Evolutionary conservation across 108 stramenopile genomes (phyloP).

Genomic region (Nitzschia sp.): DNA sequence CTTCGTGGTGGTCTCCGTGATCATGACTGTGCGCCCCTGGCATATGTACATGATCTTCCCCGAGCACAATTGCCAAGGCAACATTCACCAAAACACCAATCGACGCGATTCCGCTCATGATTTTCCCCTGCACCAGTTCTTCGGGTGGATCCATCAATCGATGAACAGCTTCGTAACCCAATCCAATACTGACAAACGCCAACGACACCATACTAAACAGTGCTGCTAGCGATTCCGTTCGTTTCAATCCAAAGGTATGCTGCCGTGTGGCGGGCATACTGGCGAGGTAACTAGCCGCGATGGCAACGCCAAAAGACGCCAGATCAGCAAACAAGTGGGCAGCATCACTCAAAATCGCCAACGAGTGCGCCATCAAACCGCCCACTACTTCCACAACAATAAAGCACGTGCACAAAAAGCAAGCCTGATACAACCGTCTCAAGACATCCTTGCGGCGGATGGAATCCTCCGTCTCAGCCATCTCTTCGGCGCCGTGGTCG

Average conservation of each 20-base stretch:
- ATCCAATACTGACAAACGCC: conserved; percentile 65
- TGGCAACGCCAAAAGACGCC: conserved; percentile 74
- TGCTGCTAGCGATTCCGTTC: conserved; percentile 93
- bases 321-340: conserved; percentile 86
- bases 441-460: conserved; percentile 49
- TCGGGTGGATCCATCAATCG: conserved; percentile 46
- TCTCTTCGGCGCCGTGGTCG: neutral
- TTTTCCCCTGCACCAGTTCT: conserved; percentile 78
- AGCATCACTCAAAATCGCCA: conserved; percentile 87
- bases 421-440: conserved; percentile 63
- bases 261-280: conserved; percentile 71
- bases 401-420: conserved; percentile 59
- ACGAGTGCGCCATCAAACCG: conserved; percentile 65
- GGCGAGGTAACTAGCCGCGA: conserved; percentile 81
- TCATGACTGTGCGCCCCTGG: conserved; percentile 51
- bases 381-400: conserved; percentile 81
- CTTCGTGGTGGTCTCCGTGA: conserved; percentile 32
- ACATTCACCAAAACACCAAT: conserved; percentile 95
- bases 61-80: conserved; percentile 78
- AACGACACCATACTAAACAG: conserved; percentile 84
- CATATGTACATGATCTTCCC: conserved; percentile 80
- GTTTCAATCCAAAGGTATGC: conserved; percentile 88
- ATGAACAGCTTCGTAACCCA: conserved; percentile 77
- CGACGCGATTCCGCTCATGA: conserved; percentile 86
- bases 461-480: conserved; percentile 1